These are phyloP conservation scores for Niveomyces coronatus DNA, from an alignment of 2,329 filamentous ascomycete genomes.

Conservation along the genomic window DNA sequence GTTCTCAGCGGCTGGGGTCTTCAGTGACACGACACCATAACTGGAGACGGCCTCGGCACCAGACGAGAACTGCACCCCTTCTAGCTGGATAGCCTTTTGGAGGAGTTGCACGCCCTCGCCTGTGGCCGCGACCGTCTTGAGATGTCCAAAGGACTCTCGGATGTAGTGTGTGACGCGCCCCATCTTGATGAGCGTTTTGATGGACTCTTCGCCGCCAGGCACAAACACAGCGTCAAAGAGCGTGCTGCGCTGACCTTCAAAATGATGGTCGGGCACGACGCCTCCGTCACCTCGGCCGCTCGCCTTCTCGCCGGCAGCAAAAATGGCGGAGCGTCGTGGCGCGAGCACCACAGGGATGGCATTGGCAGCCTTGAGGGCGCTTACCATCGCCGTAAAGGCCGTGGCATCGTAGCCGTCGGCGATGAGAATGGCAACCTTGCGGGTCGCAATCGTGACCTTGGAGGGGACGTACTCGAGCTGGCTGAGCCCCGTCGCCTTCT, in stretches of 20 bases:
- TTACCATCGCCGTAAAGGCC: slow-evolving; percentile 55
- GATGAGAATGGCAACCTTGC: slow-evolving; percentile 65
- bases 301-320: slow-evolving; percentile 48
- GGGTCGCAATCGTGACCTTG: slow-evolving; percentile 56
- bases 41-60: slow-evolving; percentile 45
- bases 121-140: slow-evolving; percentile 68
- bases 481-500: slow-evolving; percentile 55
- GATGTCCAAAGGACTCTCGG: slow-evolving; percentile 69
- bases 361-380: slow-evolving; percentile 47
- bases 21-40: slow-evolving; percentile 68
- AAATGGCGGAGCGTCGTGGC: slow-evolving; percentile 55
- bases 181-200: slow-evolving; percentile 54
- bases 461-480: slow-evolving; percentile 57
- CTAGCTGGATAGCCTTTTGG: slow-evolving; percentile 33
- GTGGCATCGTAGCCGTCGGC: slow-evolving; percentile 65
- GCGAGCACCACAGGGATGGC: slow-evolving; percentile 67
- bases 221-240: slow-evolving; percentile 75
- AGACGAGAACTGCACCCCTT: slow-evolving; percentile 26
- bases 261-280: slow-evolving; percentile 62
- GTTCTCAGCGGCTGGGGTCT: slow-evolving; percentile 39
- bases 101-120: slow-evolving; percentile 62
- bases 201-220: slow-evolving; percentile 56
- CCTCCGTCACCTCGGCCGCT: slow-evolving; percentile 39
- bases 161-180: slow-evolving; percentile 69
- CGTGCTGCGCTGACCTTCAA: slow-evolving; percentile 69